Conservation (phyloP, 2,329 filamentous ascomycete genomes). For the Pseudogymnoascus sp. region DNA sequence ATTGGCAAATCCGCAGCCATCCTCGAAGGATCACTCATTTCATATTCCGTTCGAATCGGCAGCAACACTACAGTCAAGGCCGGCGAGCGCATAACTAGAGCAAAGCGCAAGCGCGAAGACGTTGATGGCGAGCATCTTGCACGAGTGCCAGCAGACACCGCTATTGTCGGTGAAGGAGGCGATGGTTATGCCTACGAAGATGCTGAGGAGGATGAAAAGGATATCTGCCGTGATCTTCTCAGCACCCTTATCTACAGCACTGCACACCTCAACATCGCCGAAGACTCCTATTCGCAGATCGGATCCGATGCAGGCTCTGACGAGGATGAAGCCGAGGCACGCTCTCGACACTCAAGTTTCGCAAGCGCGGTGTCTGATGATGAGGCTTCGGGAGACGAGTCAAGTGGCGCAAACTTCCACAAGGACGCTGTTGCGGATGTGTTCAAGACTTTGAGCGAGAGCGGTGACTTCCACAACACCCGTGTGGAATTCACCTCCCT, state of each 20-base stretch:
- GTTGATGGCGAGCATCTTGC: constrained; percentile 18
- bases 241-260: constrained; percentile 32
- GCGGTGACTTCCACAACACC: constrained; percentile 70
- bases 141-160: constrained; percentile 39
- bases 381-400: constrained; percentile 34
- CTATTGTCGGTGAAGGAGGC: constrained; percentile 51
- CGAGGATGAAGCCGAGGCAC: constrained; percentile 27
- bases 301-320: constrained; percentile 43
- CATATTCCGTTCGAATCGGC: constrained; percentile 67
- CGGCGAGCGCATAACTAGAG: constrained; percentile 35
- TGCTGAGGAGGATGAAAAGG: constrained; percentile 55
- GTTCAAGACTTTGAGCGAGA: constrained; percentile 74
- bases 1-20: constrained; percentile 67
- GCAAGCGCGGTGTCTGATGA: constrained; percentile 65
- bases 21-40: constrained; percentile 68
- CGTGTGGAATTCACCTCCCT: constrained; percentile 90
- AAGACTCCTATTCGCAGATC: constrained; percentile 58
- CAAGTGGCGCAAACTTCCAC: constrained; percentile 62
- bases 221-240: constrained; percentile 50
- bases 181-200: constrained; percentile 60
- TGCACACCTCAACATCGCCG: constrained; percentile 33
- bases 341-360: constrained; percentile 64
- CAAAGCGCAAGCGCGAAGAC: constrained; percentile 34
- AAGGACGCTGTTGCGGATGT: constrained; percentile 79
- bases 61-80: constrained; percentile 46